Evolutionary conservation across 2,329 filamentous ascomycete species (phyloP).

Genomic region (Botrytis elliptica): DNA sequence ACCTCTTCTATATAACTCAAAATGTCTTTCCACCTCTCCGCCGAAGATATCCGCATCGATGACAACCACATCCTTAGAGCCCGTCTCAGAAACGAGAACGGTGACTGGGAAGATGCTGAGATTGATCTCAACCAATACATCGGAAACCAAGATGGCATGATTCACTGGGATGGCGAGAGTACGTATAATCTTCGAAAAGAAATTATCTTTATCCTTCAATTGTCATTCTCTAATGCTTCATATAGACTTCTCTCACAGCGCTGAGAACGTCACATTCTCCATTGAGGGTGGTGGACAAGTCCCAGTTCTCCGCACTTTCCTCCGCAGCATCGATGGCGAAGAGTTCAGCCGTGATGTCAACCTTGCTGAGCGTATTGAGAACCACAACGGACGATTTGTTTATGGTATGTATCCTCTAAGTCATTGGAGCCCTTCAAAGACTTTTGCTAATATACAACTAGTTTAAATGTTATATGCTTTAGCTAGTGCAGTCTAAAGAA

Average conservation of each 20-base stretch:
- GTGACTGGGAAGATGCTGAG: conserved; percentile 45
- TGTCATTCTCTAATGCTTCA: conserved; percentile 11
- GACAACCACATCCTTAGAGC: conserved; percentile 54
- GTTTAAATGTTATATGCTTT: conserved; percentile 18
- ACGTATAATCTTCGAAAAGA: background rate
- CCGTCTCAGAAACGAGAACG: conserved; percentile 44
- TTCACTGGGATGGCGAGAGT: conserved; percentile 41
- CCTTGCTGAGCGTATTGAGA: conserved; percentile 44
- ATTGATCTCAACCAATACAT: conserved; percentile 58
- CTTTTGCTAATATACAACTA: background rate
- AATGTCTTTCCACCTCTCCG: conserved; percentile 51
- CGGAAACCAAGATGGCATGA: conserved; percentile 50
- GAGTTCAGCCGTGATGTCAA: conserved; percentile 42
- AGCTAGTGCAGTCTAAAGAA: conserved; percentile 19
- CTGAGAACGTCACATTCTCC: conserved; percentile 41
- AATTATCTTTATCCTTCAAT: too few species aligned
- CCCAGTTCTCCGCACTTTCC: conserved; percentile 45
- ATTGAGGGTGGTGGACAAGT: conserved; percentile 43
- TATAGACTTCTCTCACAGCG: conserved; percentile 41
- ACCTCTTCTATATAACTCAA: conserved; percentile 45
- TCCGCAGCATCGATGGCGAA: conserved; percentile 41
- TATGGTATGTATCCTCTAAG: conserved; percentile 38
- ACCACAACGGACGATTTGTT: conserved; percentile 43
- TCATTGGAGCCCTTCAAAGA: background rate
- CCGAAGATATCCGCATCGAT: conserved; percentile 49